Conservation (phyloP, 208 protist species). For the Jaenimonas drosophilae region DNA sequence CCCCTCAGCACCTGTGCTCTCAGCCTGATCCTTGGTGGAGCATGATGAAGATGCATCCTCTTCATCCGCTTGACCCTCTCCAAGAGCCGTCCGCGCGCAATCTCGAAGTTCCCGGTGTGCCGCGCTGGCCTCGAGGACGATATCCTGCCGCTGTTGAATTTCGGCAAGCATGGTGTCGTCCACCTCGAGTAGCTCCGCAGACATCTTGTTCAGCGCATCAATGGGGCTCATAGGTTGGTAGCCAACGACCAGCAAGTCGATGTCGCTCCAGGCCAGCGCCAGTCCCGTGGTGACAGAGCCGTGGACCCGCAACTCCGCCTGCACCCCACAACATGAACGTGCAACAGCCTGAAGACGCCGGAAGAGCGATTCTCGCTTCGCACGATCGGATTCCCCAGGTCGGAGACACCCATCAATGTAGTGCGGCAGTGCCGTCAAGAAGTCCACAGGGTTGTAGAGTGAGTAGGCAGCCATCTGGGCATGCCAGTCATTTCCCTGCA, state of each 20-base stretch:
- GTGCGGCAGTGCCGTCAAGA: conserved; percentile 35
- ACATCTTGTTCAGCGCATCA: conserved; percentile 57
- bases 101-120: background rate
- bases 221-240: conserved; percentile 61
- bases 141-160: conserved; percentile 10
- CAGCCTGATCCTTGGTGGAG: too few relatives aligned
- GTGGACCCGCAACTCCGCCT: conserved; percentile 53
- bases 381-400: conserved; percentile 24
- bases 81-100: too few relatives aligned
- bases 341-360: conserved; percentile 41
- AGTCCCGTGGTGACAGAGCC: conserved; percentile 71
- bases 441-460: too few relatives aligned
- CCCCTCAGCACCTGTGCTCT: too few relatives aligned
- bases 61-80: too few relatives aligned
- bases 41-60: too few relatives aligned
- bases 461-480: too few relatives aligned
- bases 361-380: conserved; percentile 44
- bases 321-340: conserved; percentile 12
- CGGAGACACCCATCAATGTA: conserved; percentile 60
- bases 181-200: conserved; percentile 40
- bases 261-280: conserved; percentile 64
- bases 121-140: conserved; percentile 11
- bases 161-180: conserved; percentile 24
- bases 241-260: conserved; percentile 66
- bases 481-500: too few relatives aligned